Conservation (phyloP, 2,329 filamentous ascomycete species). For the Biscogniauxia marginata region DNA sequence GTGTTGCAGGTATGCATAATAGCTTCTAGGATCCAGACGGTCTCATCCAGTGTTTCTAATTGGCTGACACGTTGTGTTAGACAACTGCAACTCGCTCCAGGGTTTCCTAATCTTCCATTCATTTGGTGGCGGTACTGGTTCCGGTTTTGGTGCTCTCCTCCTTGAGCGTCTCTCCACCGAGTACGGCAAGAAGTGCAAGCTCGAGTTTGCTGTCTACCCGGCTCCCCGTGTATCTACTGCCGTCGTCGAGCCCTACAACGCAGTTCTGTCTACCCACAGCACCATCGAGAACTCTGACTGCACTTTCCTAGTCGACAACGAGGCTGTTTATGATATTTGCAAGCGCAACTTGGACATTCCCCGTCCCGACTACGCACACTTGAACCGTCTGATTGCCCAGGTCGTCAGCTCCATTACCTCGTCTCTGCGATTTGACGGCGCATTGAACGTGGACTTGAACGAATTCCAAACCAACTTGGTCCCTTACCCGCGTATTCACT, state of each 20-base stretch:
- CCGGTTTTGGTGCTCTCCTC: conserved; percentile 69
- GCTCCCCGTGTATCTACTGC: conserved; percentile 68
- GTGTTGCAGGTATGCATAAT: conserved; percentile 58
- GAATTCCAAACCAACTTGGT: conserved; percentile 78
- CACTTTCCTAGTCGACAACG: conserved; percentile 74
- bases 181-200: conserved; percentile 76
- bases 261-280: conserved; percentile 71
- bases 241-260: conserved; percentile 73
- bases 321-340: conserved; percentile 75
- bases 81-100: conserved; percentile 72
- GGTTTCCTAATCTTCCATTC: conserved; percentile 76
- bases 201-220: conserved; percentile 72
- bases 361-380: conserved; percentile 67
- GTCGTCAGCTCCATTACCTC: conserved; percentile 74
- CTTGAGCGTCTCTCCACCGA: conserved; percentile 72
- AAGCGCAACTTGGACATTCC: conserved; percentile 68
- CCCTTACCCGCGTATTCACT: conserved; percentile 72
- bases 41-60: not conserved
- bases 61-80: conserved; percentile 38
- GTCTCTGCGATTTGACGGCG: conserved; percentile 69
- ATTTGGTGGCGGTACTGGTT: conserved; percentile 70
- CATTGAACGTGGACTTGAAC: conserved; percentile 72
- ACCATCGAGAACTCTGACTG: conserved; percentile 77
- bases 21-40: not conserved
- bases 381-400: conserved; percentile 72